phyloP scores from a whole-genome alignment of 768 basidiomycete species.

The Lactifluus volemus region DNA sequence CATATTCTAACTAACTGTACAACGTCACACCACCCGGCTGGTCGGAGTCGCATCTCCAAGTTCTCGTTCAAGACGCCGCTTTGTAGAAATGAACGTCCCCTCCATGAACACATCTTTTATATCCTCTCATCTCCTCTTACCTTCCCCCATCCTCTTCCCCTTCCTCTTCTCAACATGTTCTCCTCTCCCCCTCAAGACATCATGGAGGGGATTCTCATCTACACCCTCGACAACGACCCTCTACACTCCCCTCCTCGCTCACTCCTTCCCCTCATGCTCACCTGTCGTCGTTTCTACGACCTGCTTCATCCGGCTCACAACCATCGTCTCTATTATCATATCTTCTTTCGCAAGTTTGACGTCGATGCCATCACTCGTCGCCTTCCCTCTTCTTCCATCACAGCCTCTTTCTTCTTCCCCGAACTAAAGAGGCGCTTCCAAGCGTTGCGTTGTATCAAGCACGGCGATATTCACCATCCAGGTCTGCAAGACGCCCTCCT shows the following conservation, averaged over 20 bases:
- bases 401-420: slow-evolving; percentile 39
- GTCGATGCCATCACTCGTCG: slow-evolving; percentile 39
- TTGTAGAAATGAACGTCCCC: slow-evolving; percentile 15
- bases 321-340: slow-evolving; percentile 57
- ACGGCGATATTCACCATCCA: slow-evolving; percentile 1
- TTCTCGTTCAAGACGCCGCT: slow-evolving; percentile 15
- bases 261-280: slow-evolving; percentile 44
- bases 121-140: slow-evolving; percentile 3
- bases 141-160: background rate
- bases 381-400: slow-evolving; percentile 33
- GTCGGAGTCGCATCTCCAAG: slow-evolving; percentile 18
- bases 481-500: slow-evolving; percentile 5
- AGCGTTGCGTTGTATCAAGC: slow-evolving; percentile 8
- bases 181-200: slow-evolving; percentile 41
- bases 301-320: slow-evolving; percentile 46
- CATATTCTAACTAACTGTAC: slow-evolving; percentile 11
- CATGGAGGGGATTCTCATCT: slow-evolving; percentile 67
- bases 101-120: slow-evolving; percentile 10
- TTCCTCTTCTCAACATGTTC: background rate
- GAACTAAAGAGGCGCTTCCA: slow-evolving; percentile 14
- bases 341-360: slow-evolving; percentile 68
- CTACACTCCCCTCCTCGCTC: slow-evolving; percentile 48
- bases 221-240: slow-evolving; percentile 36
- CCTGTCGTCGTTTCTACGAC: slow-evolving; percentile 40
- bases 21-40: slow-evolving; percentile 17